Percentiles rank a stretch among this genome's conserved stretches.
Evolutionary conservation across 176 grass and related monocot species (phyloP).

Genomic region (Aegilops tauschii): DNA sequence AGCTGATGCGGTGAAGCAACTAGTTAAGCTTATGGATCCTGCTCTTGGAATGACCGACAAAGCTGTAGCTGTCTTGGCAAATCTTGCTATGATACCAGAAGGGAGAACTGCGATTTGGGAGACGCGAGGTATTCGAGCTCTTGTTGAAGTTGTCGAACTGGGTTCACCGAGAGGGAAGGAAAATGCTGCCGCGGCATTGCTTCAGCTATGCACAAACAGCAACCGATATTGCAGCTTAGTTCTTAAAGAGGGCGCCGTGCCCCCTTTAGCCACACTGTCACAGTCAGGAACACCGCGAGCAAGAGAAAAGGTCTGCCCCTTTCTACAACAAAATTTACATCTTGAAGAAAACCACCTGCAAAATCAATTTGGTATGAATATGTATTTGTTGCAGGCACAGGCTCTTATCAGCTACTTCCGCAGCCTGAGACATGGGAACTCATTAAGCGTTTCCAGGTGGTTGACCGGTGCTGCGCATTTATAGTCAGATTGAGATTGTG

Average conservation of each 20-base stretch:
- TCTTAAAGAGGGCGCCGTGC: slow-evolving; percentile 83
- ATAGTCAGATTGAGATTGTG: slow-evolving; percentile 34
- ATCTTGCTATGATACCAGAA: slow-evolving; percentile 67
- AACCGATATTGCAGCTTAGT: slow-evolving; percentile 70
- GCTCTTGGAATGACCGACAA: slow-evolving; percentile 84
- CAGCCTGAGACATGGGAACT: slow-evolving; percentile 77
- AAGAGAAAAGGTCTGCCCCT: slow-evolving; percentile 70
- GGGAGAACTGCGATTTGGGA: slow-evolving; percentile 50
- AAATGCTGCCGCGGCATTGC: slow-evolving; percentile 67
- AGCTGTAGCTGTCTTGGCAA: slow-evolving; percentile 75
- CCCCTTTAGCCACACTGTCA: slow-evolving; percentile 70
- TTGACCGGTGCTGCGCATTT: neutral
- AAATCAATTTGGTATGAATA: neutral
- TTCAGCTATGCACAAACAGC: slow-evolving; percentile 76
- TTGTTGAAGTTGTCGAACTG: slow-evolving; percentile 92
- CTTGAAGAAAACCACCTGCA: neutral
- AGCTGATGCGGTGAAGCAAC: slow-evolving; percentile 63
- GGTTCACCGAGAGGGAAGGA: slow-evolving; percentile 79
- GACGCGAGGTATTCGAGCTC: slow-evolving; percentile 55
- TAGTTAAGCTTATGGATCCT: slow-evolving; percentile 93
- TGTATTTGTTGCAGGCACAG: slow-evolving; percentile 49
- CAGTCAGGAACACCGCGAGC: slow-evolving; percentile 81
- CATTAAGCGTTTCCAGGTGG: slow-evolving; percentile 19
- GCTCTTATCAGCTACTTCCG: slow-evolving; percentile 80
- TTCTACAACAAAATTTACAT: neutral